Base-by-base conservation (phyloP, 78 protist genomes). In the Protostelium mycophagum region DNA sequence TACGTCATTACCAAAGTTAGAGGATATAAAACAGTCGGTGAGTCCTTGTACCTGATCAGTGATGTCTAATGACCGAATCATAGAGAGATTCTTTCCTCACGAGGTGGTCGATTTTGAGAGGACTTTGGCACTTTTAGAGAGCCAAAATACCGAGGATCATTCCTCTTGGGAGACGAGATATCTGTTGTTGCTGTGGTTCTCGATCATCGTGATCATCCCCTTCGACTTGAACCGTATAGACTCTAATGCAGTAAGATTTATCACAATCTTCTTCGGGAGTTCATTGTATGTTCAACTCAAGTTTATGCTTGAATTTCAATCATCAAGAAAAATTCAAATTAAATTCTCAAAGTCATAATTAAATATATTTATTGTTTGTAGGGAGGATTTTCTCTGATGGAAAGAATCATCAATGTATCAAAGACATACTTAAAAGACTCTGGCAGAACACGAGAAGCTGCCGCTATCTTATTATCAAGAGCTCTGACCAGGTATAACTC, bases 131-230 rank as follows among this genome's bases (percentile, higher is more conserved):
- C 36, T 87, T 34, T n/a, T 88, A 1, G 86, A 83, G 1, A n/a
- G 5, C 36, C 36, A 63, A 31, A 38, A 83, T 1, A 31, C 73
- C 37, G 38, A 35, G 38, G 34, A 37, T 37, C 31, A n/a, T 34
- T 89, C 37, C 31, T 9, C 37, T n/a, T 98, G 99, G 99, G 94
- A 98, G 85, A 89, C 93, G 63, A 86, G 97, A 28, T 98, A 97
- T 95, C 85, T 92, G 5, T 38, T 97, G 9, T 85, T 96, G 39
- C 93, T 98, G 25, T 98, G 99, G 99, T 88, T 98, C 1, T 91
- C 97, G 39, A 86, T 97, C 89, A 39, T 98, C 29, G 95, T 97
- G 34, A 88, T 96, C 35, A 87, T 96, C 28, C 99, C 99, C 25
- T 98, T 98, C 88, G 96, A 91, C 39, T 91, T 98, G 85, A 29